A percentile compares a stretch with the other conserved stretches of the same genome.
phyloP scores from a whole-genome alignment of 306 rosid species.

The Medicago lupulina region DNA sequence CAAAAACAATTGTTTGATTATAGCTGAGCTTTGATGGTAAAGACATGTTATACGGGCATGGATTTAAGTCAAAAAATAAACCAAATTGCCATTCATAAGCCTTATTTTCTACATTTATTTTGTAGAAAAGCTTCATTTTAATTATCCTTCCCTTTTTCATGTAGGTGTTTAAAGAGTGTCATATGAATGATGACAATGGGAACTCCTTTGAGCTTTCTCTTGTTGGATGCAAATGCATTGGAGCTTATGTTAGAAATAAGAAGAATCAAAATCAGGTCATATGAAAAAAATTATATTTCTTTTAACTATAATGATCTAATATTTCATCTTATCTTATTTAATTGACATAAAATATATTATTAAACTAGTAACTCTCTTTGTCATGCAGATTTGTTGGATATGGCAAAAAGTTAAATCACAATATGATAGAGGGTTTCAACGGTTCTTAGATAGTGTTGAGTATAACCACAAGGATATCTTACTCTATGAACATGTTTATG shows the following conservation, averaged over 20 bases:
- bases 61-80: neutral
- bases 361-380: constrained; percentile 25
- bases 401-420: constrained; percentile 66
- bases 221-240: constrained; percentile 89
- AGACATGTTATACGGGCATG: neutral
- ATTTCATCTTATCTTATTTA: neutral
- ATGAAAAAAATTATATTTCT: constrained; percentile 15
- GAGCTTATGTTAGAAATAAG: constrained; percentile 92
- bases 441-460: constrained; percentile 67
- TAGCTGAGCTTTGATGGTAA: neutral
- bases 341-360: constrained; percentile 7
- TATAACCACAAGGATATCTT: constrained; percentile 61
- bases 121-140: constrained; percentile 6
- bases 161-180: constrained; percentile 80
- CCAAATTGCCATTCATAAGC: neutral
- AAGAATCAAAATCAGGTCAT: constrained; percentile 96
- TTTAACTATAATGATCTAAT: neutral
- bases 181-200: constrained; percentile 58
- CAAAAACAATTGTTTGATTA: neutral
- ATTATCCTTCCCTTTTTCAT: neutral
- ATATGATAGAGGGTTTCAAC: constrained; percentile 65
- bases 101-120: constrained; percentile 16
- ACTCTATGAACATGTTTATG: constrained; percentile 61
- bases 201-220: constrained; percentile 83
- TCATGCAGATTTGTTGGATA: constrained; percentile 85